Evolutionary conservation across 768 basidiomycete genomes (phyloP), one percentile per base, ranked within the genome.

Genomic region (Leccinum subgranulosum): DNA sequence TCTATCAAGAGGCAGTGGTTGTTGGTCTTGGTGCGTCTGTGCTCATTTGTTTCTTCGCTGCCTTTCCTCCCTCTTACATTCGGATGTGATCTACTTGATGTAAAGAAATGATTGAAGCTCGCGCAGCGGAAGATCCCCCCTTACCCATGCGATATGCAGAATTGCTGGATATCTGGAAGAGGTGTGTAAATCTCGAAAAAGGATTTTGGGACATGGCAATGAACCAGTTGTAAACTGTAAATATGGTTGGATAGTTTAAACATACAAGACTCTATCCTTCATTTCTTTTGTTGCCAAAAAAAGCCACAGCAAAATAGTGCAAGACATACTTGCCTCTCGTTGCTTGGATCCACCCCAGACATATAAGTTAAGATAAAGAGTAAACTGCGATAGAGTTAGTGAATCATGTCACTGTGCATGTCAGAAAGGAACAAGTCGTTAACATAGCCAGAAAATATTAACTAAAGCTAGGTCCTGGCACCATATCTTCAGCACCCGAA

Each of bases 181-280:
- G 81, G 54, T 92, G 90, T 66, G 85, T 90, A 0, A 70, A 74
- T 48, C 75, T 97, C 48, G 94, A 98, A 74, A 88, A 84, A 62
- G 83, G 80, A 0, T 96, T 96, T 69, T 98, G 94, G 94, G 90
- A 95, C 48, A 84, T 84, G 77, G 83, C 82, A 4, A 67, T 86
- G 63, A 59, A 64, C 19, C 43, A 63, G 29, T 55, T 54, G 6
- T 64, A 51, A 66, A 43, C 19, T 43, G 19, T n/a, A 41, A 41
- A 41, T 19, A 41, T 10, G 17, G 39, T 41, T 19, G 9, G 9
- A 19, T 41, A 41, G 17, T 41, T n/a, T 39, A 9, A 39, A n/a
- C 17, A 36, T 36, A 6, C 6, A 4, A 14, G 2, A 14, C 31
- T 12, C 5, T 15, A 17, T 17, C 15, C 15, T 36, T 39, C 17